Conservation (phyloP, 345 rosid species). For the Populus ilicifolia region DNA sequence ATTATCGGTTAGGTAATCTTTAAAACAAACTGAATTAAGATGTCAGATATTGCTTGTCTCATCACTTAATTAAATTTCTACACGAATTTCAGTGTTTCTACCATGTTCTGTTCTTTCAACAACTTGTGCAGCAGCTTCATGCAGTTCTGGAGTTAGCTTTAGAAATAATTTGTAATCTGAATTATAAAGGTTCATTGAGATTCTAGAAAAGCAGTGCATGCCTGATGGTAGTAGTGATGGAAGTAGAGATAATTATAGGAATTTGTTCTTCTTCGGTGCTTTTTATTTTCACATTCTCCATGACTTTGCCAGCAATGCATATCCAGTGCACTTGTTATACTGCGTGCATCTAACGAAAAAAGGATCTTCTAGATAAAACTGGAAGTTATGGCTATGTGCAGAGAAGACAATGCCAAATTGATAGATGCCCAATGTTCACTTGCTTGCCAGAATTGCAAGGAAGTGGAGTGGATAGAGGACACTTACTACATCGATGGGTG, state of each 20-base stretch:
- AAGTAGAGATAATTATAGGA: not conserved
- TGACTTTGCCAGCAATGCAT: not conserved
- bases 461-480: constrained; percentile 18
- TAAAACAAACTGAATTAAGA: too few species aligned
- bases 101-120: not conserved
- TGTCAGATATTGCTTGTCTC: too few species aligned
- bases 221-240: not conserved
- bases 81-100: not conserved
- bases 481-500: constrained; percentile 89
- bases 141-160: not conserved
- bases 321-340: not conserved
- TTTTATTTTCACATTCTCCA: not conserved
- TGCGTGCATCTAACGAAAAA: not conserved
- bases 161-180: not conserved
- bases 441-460: not conserved
- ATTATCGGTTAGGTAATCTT: too few species aligned
- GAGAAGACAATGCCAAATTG: not conserved
- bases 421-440: not conserved
- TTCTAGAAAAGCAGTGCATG: not conserved
- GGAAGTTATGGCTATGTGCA: constrained; percentile 1
- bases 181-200: not conserved
- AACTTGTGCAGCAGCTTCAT: not conserved
- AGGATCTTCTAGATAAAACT: not conserved
- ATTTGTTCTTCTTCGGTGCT: not conserved
- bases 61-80: not conserved